Evolutionary conservation across 768 basidiomycete genomes (phyloP).

Genomic region (Lactarius evosmus): DNA sequence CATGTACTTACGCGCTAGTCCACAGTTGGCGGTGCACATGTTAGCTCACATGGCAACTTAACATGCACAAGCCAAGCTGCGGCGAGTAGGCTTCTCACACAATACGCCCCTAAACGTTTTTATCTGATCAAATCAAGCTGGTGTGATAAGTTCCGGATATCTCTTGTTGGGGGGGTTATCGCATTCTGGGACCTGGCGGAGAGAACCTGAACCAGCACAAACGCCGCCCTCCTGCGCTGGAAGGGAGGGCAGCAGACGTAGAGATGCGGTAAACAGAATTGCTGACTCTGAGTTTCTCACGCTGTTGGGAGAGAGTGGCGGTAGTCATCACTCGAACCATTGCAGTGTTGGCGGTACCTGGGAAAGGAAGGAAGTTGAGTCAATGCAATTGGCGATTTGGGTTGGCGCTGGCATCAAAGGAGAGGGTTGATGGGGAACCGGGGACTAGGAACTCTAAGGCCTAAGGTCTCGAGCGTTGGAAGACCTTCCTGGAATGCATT

Average conservation of each 20-base stretch:
- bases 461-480: too few species aligned
- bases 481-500: too few species aligned
- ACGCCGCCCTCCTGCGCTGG: slow-evolving; percentile 53
- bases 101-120: too few species aligned
- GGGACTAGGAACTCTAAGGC: too few species aligned
- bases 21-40: too few species aligned
- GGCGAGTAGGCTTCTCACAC: too few species aligned
- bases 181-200: slow-evolving; percentile 85
- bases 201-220: slow-evolving; percentile 56
- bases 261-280: slow-evolving; percentile 83
- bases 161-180: slow-evolving; percentile 64
- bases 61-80: too few species aligned
- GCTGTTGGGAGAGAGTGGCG: slow-evolving; percentile 79
- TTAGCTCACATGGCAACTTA: too few species aligned
- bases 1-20: slow-evolving; percentile 87
- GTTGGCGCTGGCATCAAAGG: slow-evolving; percentile 47
- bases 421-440: slow-evolving; percentile 73
- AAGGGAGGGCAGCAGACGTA: slow-evolving; percentile 72
- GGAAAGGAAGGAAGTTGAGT: slow-evolving; percentile 63
- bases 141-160: slow-evolving; percentile 53
- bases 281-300: slow-evolving; percentile 83
- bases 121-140: slow-evolving; percentile 34
- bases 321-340: slow-evolving; percentile 54
- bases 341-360: slow-evolving; percentile 65
- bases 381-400: slow-evolving; percentile 75